Conservation (phyloP, 2,329 filamentous ascomycete genomes). For the Fusarium sp. region DNA sequence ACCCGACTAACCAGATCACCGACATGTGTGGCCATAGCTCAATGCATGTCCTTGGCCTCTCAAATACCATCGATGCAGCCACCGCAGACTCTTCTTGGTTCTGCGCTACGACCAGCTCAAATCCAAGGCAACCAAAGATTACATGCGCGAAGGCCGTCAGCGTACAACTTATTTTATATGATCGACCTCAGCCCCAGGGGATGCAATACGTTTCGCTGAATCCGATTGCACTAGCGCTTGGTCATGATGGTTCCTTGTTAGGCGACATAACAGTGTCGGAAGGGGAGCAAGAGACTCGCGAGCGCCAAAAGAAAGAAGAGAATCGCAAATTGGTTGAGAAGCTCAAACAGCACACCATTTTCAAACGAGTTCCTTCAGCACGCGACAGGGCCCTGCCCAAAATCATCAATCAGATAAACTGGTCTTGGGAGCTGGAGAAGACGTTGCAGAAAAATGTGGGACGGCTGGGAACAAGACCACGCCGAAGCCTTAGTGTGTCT, state of each 20-base stretch:
- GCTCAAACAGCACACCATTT: constrained; percentile 85
- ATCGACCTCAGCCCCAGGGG: constrained; percentile 80
- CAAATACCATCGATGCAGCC: constrained; percentile 68
- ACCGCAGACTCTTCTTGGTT: constrained; percentile 73
- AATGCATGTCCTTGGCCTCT: constrained; percentile 85
- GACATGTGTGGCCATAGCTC: constrained; percentile 82
- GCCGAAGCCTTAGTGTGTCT: constrained; percentile 88
- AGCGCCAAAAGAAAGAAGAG: constrained; percentile 64
- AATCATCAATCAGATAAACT: constrained; percentile 95
- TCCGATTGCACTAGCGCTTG: constrained; percentile 87
- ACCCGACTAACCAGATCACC: constrained; percentile 82
- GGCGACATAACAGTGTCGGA: constrained; percentile 60
- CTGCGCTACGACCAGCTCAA: constrained; percentile 63
- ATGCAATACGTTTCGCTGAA: constrained; percentile 97
- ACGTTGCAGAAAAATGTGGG: constrained; percentile 89
- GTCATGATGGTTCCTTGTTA: constrained; percentile 67
- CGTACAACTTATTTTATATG: constrained; percentile 88
- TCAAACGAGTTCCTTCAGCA: constrained; percentile 76
- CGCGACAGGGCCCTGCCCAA: constrained; percentile 83
- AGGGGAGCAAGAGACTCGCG: constrained; percentile 74
- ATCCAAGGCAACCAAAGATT: constrained; percentile 70
- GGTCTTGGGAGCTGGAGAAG: constrained; percentile 87
- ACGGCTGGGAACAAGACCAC: constrained; percentile 81
- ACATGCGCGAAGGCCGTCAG: constrained; percentile 75
- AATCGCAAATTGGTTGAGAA: constrained; percentile 80